Evolutionary conservation across 805 yeast genomes (phyloP), one percentile per base, ranked within the genome.

Genomic region (Candida methanosorbosa): DNA sequence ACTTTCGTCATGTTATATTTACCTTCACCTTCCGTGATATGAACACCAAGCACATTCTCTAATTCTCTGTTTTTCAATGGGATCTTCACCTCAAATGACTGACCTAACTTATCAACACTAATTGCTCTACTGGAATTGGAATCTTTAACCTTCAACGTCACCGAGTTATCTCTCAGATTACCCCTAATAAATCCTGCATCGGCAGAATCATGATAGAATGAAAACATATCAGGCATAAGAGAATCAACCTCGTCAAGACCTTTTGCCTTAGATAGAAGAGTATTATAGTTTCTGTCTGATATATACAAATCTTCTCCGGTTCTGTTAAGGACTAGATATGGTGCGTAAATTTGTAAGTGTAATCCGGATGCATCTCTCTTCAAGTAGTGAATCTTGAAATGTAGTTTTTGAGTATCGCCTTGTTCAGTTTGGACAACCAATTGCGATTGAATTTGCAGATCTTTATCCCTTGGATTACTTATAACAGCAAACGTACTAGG

Each of bases 31-130:
- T 87, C 97, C 0, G 70, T 56, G 11, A 85, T 73, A 20, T 72
- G 65, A 19, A 88, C 57, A 12, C 97, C 97, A 11, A 88, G 59
- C 48, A 81, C 78, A 40, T 76, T 73, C 48, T 87, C 95, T 3
- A 51, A 52, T 48, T 55, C 75, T 54, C 54, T 70, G 11, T 70
- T 71, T 27, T 66, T 60, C 1, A 75, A 45, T 25, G 72, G 72
- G 4, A 67, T 63, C 17, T 52, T 56, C 3, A 65, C 57, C 28
- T 71, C 95, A 29, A 72, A 68, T 1, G 77, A 64, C 43, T 87
- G 90, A 0, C 98, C 98, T 36, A 90, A 70, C 4, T 95, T 94
- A 51, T 88, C 96, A 48, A 92, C 77, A 52, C 94, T 79, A 32
- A 85, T 63, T 2, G 85, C 83, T 1, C 64, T 53, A 43, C 95